A percentile compares a stretch with the other conserved stretches of the same genome.
These are phyloP conservation scores for Citrullus mucosospermus DNA, from an alignment of 306 rosid genomes.

Conservation along the genomic window DNA sequence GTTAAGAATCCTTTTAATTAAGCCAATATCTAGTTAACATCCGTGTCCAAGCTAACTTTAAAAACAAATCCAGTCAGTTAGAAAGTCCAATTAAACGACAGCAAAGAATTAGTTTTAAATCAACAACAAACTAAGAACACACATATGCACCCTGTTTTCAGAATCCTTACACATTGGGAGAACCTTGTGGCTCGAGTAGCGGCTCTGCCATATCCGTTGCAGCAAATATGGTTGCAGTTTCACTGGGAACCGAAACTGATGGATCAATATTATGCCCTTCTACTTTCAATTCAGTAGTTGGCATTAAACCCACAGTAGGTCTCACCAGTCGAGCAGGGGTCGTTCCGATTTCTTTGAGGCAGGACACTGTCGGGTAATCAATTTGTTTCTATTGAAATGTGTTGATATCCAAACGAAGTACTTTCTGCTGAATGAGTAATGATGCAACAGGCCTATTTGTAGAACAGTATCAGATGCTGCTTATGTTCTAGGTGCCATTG, in stretches of 20 bases:
- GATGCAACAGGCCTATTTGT: constrained; percentile 20
- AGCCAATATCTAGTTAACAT: too few relatives aligned
- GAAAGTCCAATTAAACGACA: too few relatives aligned
- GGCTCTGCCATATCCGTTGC: neutral
- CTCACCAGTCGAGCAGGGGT: neutral
- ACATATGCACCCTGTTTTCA: neutral
- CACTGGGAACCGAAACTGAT: neutral
- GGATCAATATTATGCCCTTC: constrained; percentile 1
- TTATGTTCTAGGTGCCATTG: constrained; percentile 41
- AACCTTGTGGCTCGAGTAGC: neutral
- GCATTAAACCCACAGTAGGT: neutral
- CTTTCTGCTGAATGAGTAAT: neutral
- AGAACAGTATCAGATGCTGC: constrained; percentile 38
- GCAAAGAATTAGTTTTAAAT: too few relatives aligned
- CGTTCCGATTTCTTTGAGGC: neutral
- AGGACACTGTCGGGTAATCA: neutral
- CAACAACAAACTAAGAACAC: too few relatives aligned
- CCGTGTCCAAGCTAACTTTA: too few relatives aligned
- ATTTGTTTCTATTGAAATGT: neutral
- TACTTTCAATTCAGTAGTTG: neutral
- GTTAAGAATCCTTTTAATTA: too few relatives aligned
- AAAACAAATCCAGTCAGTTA: too few relatives aligned
- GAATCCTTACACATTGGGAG: neutral
- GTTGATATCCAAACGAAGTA: neutral
- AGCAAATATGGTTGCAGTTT: neutral